phyloP scores from a whole-genome alignment of 345 rosid species.

The Aurinia saxatilis region DNA sequence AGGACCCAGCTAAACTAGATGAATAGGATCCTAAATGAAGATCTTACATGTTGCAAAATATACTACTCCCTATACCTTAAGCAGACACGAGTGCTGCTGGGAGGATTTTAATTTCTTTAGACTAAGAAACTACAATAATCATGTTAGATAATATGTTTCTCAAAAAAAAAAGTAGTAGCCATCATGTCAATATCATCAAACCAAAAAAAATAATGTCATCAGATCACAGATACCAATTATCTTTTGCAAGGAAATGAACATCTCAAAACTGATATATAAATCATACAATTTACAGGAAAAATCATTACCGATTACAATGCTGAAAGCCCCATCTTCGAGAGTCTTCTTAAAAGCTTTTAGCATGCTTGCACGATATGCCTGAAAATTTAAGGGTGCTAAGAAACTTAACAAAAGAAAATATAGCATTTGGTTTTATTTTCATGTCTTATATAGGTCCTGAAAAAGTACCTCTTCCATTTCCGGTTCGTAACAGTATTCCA shows the following conservation, averaged over 20 bases:
- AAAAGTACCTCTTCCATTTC: slow-evolving; percentile 94
- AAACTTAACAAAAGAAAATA: not conserved
- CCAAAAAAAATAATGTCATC: slow-evolving; percentile 27
- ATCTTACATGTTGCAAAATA: slow-evolving; percentile 21
- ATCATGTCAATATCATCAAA: slow-evolving; percentile 27
- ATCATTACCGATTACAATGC: slow-evolving; percentile 76
- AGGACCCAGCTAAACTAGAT: slow-evolving; percentile 53
- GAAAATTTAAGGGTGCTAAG: slow-evolving; percentile 1
- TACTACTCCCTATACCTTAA: slow-evolving; percentile 26
- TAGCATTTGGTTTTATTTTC: not conserved
- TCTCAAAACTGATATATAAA: slow-evolving; percentile 19
- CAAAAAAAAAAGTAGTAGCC: slow-evolving; percentile 16
- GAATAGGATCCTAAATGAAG: slow-evolving; percentile 30
- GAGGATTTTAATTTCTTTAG: slow-evolving; percentile 18
- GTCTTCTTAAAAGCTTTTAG: slow-evolving; percentile 87
- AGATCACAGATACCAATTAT: slow-evolving; percentile 23
- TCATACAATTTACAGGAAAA: slow-evolving; percentile 16
- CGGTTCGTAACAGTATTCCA: slow-evolving; percentile 94
- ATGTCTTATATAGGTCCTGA: not conserved
- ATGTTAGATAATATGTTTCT: slow-evolving; percentile 11
- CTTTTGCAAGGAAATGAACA: slow-evolving; percentile 20
- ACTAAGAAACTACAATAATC: slow-evolving; percentile 24
- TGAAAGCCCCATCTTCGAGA: slow-evolving; percentile 84
- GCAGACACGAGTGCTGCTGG: slow-evolving; percentile 9
- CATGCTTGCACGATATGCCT: slow-evolving; percentile 95